Percentiles rank a stretch among this genome's conserved stretches.
phyloP scores from a whole-genome alignment of 805 yeast species.

The Kluyveromyces wickerhamii region DNA sequence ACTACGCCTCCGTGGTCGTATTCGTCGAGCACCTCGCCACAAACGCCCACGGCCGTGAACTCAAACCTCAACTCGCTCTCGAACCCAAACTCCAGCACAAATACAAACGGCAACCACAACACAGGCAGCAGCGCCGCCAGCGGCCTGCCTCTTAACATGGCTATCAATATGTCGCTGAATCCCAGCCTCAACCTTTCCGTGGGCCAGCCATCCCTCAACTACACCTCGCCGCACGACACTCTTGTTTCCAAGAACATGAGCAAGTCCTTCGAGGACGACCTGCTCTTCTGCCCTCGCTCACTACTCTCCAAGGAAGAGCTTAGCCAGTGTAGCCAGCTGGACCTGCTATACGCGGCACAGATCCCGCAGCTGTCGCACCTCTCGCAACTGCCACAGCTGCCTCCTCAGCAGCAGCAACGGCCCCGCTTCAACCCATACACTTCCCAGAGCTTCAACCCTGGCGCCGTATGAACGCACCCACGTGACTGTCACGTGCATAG shows the following conservation, averaged over 20 bases:
- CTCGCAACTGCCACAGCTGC: slow-evolving; percentile 6
- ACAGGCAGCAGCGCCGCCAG: not conserved
- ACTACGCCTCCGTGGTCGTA: slow-evolving; percentile 2
- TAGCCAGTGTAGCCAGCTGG: slow-evolving; percentile 22
- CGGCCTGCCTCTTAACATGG: not conserved
- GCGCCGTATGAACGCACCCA: slow-evolving; percentile 10
- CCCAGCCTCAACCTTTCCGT: not conserved
- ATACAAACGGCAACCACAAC: not conserved
- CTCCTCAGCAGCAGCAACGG: slow-evolving; percentile 16
- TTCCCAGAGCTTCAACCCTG: slow-evolving; percentile 53
- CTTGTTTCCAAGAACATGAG: slow-evolving; percentile 20
- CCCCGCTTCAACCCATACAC: slow-evolving; percentile 63
- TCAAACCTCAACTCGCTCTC: too few species aligned
- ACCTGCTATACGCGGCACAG: slow-evolving; percentile 9
- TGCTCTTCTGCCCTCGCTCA: slow-evolving; percentile 27
- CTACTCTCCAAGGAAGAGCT: slow-evolving; percentile 23
- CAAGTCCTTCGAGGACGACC: slow-evolving; percentile 28
- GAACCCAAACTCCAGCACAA: not conserved
- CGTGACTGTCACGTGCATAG: too few species aligned
- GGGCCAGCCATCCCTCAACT: not conserved
- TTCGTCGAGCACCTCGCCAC: slow-evolving; percentile 1
- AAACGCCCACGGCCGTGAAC: slow-evolving; percentile 1
- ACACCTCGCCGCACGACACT: slow-evolving; percentile 8
- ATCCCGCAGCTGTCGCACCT: slow-evolving; percentile 3
- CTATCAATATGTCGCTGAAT: not conserved